Conservation (phyloP, 352 stramenopile genomes). For the Globisporangium barbulae region DNA sequence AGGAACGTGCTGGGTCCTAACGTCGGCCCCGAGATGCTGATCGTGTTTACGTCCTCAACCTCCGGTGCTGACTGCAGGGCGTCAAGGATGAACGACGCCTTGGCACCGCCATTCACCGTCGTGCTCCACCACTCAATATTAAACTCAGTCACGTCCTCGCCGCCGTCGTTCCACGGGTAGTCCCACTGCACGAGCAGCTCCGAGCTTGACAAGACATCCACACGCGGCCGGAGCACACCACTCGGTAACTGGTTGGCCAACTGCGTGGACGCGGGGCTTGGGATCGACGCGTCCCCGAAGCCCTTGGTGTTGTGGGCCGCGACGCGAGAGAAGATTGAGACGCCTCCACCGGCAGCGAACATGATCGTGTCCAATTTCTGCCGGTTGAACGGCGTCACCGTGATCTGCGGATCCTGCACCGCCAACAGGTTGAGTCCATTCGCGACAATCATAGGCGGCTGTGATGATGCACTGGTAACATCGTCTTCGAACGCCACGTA, state of each 20-base stretch:
- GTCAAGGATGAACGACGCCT: constrained; percentile 53
- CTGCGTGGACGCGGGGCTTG: constrained; percentile 47
- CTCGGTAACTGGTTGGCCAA: constrained; percentile 47
- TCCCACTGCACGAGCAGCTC: constrained; percentile 80
- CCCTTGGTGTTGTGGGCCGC: constrained; percentile 55
- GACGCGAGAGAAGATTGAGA: constrained; percentile 62
- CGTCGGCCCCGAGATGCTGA: constrained; percentile 66
- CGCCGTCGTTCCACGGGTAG: constrained; percentile 59
- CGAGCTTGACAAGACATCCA: constrained; percentile 53
- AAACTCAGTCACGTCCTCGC: constrained; percentile 72
- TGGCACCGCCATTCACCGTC: constrained; percentile 32
- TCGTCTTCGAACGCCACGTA: constrained; percentile 80
- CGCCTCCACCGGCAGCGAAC: constrained; percentile 24
- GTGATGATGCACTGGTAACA: background rate
- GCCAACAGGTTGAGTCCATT: constrained; percentile 57
- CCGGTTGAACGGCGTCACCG: constrained; percentile 50
- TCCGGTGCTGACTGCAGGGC: constrained; percentile 30
- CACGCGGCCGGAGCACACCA: constrained; percentile 27
- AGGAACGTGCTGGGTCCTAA: constrained; percentile 41
- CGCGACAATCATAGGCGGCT: constrained; percentile 15
- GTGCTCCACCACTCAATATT: constrained; percentile 69
- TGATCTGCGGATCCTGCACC: constrained; percentile 37
- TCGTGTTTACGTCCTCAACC: constrained; percentile 57
- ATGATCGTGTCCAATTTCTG: constrained; percentile 30
- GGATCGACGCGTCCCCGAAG: constrained; percentile 34